Base-by-base conservation (phyloP, 2,329 filamentous ascomycete species). In the Emergomyces africanus region DNA sequence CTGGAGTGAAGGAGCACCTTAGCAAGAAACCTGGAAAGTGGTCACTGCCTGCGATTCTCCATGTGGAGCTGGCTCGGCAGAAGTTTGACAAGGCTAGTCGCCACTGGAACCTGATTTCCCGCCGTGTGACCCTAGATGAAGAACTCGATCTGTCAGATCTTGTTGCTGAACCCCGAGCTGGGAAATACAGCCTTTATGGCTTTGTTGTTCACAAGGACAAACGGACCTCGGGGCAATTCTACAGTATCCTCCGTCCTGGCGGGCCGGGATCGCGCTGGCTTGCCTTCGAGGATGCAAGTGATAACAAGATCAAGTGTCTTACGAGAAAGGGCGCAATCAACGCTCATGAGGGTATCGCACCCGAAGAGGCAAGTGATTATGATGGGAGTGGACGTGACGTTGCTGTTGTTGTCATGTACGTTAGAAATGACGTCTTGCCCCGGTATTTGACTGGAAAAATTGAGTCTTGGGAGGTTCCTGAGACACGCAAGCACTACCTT, bases 161-260 rank as follows among this genome's bases (percentile, higher is more conserved):
- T 59, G 67, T 71, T 2, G 60, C 68, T 20, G 68, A 72, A 37
- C 67, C 63, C 1, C 66, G 73, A 30, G 72, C 67, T 9, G 72
- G 71, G 14, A 67, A 73, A 12, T 86, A 84, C 65, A 78, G 77
- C 1, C 74, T 86, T 0, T 85, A 82, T 62, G 81, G 81, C 2
- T 81, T 84, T 62, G 72, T 84, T 37, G 80, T 83, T 2, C 83
- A 86, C 65, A 79, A 78, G 61, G 82, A 81, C 30, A 77, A 77
- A 49, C 77, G 84, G 18, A 79, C 79, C 23, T 84, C 81, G 5
- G 78, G 78, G 54, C 76, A 79, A 42, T 85, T 83, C 70, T 81
- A 82, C 64, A 78, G 80, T n/a, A 78, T 84, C 39, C 69, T 86
- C 54, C 77, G 83, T 35, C 83, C 83, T 0, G 75, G 76, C 50